Evolutionary conservation across 2,329 filamentous ascomycete species (phyloP), one percentile per base, ranked within the genome.

Genomic region (Penicillium aurantiogriseum): DNA sequence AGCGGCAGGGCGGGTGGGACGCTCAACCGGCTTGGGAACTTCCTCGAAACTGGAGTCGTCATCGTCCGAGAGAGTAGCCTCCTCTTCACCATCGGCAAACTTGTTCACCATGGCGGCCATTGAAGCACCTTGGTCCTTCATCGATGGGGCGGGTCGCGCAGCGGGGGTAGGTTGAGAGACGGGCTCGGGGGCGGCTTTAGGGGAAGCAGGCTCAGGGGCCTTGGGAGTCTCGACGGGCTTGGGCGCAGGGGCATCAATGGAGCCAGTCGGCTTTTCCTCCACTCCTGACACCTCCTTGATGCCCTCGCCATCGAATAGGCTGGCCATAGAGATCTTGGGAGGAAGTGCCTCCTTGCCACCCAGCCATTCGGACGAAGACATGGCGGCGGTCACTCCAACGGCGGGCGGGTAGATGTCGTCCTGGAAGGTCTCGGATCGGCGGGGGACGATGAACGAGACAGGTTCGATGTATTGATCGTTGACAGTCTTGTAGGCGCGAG

Each of bases 401-500:
- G 92, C 88, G 11, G 94, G 93, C 42, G 93, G 94, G 76, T 91
- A 99, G 69, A 99, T 97, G 72, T 99, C 94, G 60, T 92, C 91
- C 78, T 97, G 93, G 85, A 97, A 97, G 51, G 89, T 91, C 76
- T 97, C 92, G 54, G 94, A 91, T 62, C 94, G 87, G 62, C 94
- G 87, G 48, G 94, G 94, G 2, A 97, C 94, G 54, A 96, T 96
- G 79, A 99, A 99, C 2, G 94, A 96, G 71, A 99, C 90, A 40
- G 94, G 94, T 78, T 99, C 94, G 68, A 99, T 91, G 78, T 96
- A 96, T 46, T 80, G 76, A 73, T 99, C 94, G 76, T 92, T 95
- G 74, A 97, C 90, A 0, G 94, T 97, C 84, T 99, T 99, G 85
- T 90, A 99, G 43, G 89, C 92, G 66, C 92, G 88, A 83, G 96